phyloP scores from a whole-genome alignment of 352 stramenopile genomes.

The Phytopythium sindhum region DNA sequence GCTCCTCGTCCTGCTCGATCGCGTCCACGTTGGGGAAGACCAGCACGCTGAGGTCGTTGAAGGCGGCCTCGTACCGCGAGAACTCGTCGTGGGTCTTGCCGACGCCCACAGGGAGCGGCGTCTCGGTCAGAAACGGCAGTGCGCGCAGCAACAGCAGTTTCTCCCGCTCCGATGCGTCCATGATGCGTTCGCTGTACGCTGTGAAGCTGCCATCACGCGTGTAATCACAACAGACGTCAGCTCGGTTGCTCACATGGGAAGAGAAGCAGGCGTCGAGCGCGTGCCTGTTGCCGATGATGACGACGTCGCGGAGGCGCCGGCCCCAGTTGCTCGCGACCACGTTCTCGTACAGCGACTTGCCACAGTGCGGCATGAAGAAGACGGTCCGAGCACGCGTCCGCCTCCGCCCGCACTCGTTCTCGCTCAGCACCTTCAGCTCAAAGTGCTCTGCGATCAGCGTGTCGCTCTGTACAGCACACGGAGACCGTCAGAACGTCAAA shows the following conservation, averaged over 20 bases:
- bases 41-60: slow-evolving; percentile 61
- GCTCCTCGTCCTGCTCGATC: slow-evolving; percentile 12
- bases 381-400: slow-evolving; percentile 43
- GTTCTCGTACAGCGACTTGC: slow-evolving; percentile 86
- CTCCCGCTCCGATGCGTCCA: slow-evolving; percentile 36
- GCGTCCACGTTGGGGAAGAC: slow-evolving; percentile 15
- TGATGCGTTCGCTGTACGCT: slow-evolving; percentile 69
- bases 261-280: background rate
- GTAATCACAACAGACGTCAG: background rate
- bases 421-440: slow-evolving; percentile 36
- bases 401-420: slow-evolving; percentile 64
- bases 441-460: slow-evolving; percentile 42
- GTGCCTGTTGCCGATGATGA: slow-evolving; percentile 88
- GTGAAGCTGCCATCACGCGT: slow-evolving; percentile 41
- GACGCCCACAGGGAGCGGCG: slow-evolving; percentile 34
- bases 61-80: slow-evolving; percentile 61
- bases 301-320: slow-evolving; percentile 26
- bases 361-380: slow-evolving; percentile 93
- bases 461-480: slow-evolving; percentile 40
- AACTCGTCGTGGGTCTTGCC: slow-evolving; percentile 51
- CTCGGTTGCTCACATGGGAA: background rate
- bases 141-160: slow-evolving; percentile 44
- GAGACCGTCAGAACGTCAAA: background rate
- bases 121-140: slow-evolving; percentile 49
- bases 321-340: slow-evolving; percentile 83